Base-by-base conservation (phyloP, 1,284 basidiomycete genomes). In the Trametes versicolor region DNA sequence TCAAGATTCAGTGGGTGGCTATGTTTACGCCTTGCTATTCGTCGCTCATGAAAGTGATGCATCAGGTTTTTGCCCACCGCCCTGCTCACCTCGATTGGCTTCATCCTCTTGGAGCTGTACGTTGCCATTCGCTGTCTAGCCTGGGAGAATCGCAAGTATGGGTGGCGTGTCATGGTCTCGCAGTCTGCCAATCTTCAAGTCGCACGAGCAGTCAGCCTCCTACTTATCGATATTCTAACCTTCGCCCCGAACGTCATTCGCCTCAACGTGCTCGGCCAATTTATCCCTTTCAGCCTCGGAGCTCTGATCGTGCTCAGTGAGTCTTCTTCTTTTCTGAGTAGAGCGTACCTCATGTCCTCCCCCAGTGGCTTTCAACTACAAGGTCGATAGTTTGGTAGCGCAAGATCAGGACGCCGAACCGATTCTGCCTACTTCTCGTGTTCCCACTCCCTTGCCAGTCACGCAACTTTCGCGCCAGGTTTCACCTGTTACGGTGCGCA, bases 261-360 rank as follows among this genome's bases (percentile, higher is more conserved):
- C 41, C 81, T 80, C 23, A 81, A 75, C 51, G 70, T 80, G 10
- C 59, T 85, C 4, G 82, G 78, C 0, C 81, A 86, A 52, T 82
- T 82, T 60, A 70, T 87, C 25, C 84, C 85, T 0, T 81, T 83
- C 61, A 81, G 82, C 64, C 68, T 86, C n/a, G 83, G 81, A 19
- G 76, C 82, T 6, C 63, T 87, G 17, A 62, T 81, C 23, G 83
- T 87, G n/a, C 75, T 87, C 9, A 72, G 78, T 79, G 58, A 61
- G 74, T 19, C 13, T 12, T 27, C 48, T 27, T 7, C 29, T 21
- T 15, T 5, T 59, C 29, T 5, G 17, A 34, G 12, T 7, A 3
- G 21, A 8, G 8, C 17, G 13, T 57, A 12, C 32, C 29, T 57
- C 3, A 58, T 15, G 19, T 19, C 12, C 0, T 21, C 13, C 25